These are phyloP conservation scores for Aspergillus sparsus DNA, from an alignment of 495 filamentous ascomycete species.

Conservation along the genomic window DNA sequence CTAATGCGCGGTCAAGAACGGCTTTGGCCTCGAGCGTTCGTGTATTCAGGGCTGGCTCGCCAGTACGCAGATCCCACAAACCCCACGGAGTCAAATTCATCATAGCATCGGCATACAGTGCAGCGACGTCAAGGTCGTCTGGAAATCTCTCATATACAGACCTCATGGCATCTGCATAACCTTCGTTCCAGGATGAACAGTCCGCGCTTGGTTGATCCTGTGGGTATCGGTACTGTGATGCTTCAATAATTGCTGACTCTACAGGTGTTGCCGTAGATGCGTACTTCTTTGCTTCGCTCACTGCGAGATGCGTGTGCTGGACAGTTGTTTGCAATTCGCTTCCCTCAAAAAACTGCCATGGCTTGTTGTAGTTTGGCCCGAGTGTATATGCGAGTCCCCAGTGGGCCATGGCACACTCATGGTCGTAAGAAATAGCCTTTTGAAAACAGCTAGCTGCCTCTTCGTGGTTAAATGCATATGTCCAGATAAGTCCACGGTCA, in stretches of 20 bases:
- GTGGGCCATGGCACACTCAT: slow-evolving; percentile 59
- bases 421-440: slow-evolving; percentile 53
- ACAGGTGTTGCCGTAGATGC: slow-evolving; percentile 33
- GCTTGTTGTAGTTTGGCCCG: slow-evolving; percentile 75
- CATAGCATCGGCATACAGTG: slow-evolving; percentile 64
- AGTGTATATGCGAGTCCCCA: slow-evolving; percentile 68
- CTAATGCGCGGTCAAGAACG: slow-evolving; percentile 55
- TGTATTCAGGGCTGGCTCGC: slow-evolving; percentile 53
- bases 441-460: slow-evolving; percentile 27
- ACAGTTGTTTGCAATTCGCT: slow-evolving; percentile 53
- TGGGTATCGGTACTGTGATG: slow-evolving; percentile 58
- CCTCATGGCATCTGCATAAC: slow-evolving; percentile 63
- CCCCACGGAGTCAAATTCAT: slow-evolving; percentile 72
- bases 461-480: slow-evolving; percentile 35
- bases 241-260: slow-evolving; percentile 60
- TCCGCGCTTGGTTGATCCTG: slow-evolving; percentile 39
- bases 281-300: slow-evolving; percentile 41
- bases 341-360: slow-evolving; percentile 65
- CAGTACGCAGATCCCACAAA: slow-evolving; percentile 63
- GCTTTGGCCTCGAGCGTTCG: slow-evolving; percentile 58
- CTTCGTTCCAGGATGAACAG: slow-evolving; percentile 53
- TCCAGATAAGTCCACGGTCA: slow-evolving; percentile 32
- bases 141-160: slow-evolving; percentile 54
- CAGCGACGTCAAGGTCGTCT: slow-evolving; percentile 60
- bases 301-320: slow-evolving; percentile 45